These are phyloP conservation scores for Draba incana DNA, from an alignment of 345 rosid genomes.

Conservation along the genomic window DNA sequence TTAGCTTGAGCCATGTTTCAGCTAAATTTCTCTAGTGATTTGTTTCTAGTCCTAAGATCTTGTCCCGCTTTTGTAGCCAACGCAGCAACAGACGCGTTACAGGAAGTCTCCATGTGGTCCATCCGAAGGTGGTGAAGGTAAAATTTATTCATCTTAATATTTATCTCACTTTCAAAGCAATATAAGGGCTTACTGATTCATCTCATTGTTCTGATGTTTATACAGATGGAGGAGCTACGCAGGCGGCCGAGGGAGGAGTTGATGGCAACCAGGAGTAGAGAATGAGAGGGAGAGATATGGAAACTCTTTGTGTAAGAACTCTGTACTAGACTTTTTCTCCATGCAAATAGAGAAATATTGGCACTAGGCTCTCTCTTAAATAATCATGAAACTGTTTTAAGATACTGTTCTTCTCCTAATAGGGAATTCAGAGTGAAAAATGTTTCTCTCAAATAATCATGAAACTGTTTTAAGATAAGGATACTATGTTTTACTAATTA, in stretches of 20 bases:
- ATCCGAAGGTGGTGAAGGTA: slow-evolving; percentile 83
- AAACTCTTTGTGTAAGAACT: too few species aligned
- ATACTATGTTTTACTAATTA: too few species aligned
- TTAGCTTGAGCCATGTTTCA: slow-evolving; percentile 16
- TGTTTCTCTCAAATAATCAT: background rate
- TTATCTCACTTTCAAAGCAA: background rate
- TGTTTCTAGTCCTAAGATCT: background rate
- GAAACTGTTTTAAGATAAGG: background rate
- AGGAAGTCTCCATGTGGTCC: slow-evolving; percentile 95
- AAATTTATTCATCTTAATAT: slow-evolving; percentile 13
- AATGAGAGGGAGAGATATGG: slow-evolving; percentile 24
- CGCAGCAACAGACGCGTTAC: slow-evolving; percentile 97
- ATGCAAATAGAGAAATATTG: background rate
- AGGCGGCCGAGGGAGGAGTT: slow-evolving; percentile 49
- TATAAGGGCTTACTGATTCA: slow-evolving; percentile 2
- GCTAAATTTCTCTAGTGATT: background rate
- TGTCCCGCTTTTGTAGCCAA: slow-evolving; percentile 59
- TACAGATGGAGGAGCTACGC: slow-evolving; percentile 62
- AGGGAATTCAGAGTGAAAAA: too few species aligned
- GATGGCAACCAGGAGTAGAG: slow-evolving; percentile 44
- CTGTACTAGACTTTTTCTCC: too few species aligned
- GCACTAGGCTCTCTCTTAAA: background rate
- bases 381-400: background rate
- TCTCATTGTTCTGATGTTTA: slow-evolving; percentile 2
- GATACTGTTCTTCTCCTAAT: background rate